A percentile compares a stretch with the other conserved stretches of the same genome.
phyloP scores from a whole-genome alignment of 306 rosid genomes.

The Trifolium dubium region DNA sequence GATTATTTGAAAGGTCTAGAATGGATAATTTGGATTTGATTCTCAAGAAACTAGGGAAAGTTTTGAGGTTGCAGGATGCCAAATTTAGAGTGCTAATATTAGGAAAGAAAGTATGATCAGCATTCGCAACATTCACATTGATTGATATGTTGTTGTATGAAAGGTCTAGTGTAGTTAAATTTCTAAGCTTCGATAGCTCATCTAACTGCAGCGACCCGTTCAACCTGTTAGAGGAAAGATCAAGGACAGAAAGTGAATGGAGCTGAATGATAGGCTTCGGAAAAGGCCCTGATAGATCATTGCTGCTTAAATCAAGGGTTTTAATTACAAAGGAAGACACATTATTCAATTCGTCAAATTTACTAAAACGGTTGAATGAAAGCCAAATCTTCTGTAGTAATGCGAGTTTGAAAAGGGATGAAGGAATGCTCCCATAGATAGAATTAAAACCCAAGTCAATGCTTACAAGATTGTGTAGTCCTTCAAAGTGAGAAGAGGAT shows the following conservation, averaged over 20 bases:
- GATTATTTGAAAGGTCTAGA: neutral
- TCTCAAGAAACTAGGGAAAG: neutral
- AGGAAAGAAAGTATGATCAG: neutral
- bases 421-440: slow-evolving; percentile 46
- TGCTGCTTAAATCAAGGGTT: neutral
- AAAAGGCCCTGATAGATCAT: slow-evolving; percentile 43
- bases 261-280: slow-evolving; percentile 26
- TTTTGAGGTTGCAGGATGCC: neutral
- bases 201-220: neutral
- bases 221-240: slow-evolving; percentile 47
- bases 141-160: neutral
- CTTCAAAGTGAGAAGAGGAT: slow-evolving; percentile 33
- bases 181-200: neutral
- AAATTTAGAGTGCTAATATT: neutral
- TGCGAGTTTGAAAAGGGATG: slow-evolving; percentile 19
- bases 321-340: neutral
- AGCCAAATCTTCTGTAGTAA: neutral
- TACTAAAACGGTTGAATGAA: neutral
- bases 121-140: neutral
- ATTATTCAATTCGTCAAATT: neutral
- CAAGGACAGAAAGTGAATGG: neutral
- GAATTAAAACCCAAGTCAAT: slow-evolving; percentile 8
- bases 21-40: neutral
- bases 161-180: neutral
- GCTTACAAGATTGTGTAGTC: neutral